Evolutionary conservation across 1,284 basidiomycete genomes (phyloP).

Genomic region (Puccinia polysora): DNA sequence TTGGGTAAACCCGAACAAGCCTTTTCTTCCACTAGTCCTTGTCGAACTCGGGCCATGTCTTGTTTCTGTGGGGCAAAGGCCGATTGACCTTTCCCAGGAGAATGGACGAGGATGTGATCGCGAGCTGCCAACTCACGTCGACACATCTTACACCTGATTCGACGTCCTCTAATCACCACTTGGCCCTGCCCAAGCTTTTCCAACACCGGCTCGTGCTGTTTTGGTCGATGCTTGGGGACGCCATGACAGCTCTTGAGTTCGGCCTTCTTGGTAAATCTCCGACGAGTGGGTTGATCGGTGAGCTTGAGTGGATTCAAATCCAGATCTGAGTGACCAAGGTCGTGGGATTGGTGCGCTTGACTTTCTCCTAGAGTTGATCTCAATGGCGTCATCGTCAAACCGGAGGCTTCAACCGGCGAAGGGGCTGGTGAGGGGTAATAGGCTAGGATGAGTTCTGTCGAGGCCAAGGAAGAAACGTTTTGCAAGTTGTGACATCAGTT

Average conservation of each 20-base stretch:
- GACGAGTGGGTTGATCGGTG: neutral
- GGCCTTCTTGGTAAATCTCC: neutral
- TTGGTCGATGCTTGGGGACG: neutral
- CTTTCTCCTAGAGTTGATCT: too few species aligned
- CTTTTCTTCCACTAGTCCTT: too few species aligned
- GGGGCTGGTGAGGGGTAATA: conserved; percentile 33
- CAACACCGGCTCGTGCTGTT: neutral
- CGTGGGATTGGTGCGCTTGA: conserved; percentile 8
- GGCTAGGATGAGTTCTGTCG: conserved; percentile 34
- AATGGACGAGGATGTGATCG: conserved; percentile 35
- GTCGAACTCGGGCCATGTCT: conserved; percentile 47
- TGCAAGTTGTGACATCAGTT: too few species aligned
- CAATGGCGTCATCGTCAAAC: conserved; percentile 1
- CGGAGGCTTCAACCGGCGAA: conserved; percentile 4
- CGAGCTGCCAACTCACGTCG: conserved; percentile 22
- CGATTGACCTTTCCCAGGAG: conserved; percentile 48
- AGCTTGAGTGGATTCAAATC: neutral
- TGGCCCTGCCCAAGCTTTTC: conserved; percentile 28
- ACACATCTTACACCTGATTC: conserved; percentile 39
- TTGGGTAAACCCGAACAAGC: too few species aligned
- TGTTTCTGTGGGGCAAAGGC: conserved; percentile 50
- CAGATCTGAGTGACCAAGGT: neutral
- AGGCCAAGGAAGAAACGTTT: too few species aligned
- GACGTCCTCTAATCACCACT: conserved; percentile 14
- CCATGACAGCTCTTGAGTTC: neutral